Conservation (phyloP, 441 rosid genomes). For the Metrosideros polymorpha region DNA sequence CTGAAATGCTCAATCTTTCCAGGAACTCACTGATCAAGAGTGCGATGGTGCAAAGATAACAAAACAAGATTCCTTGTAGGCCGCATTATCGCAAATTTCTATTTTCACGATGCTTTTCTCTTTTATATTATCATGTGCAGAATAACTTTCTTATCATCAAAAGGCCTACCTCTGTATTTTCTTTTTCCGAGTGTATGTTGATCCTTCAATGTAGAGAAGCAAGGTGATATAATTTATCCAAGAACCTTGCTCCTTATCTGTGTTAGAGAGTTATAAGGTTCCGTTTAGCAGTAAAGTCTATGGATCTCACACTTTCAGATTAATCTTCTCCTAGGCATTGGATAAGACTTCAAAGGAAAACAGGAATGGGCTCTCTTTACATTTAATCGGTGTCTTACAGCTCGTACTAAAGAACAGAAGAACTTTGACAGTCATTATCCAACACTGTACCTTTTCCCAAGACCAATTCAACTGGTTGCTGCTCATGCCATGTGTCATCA, state of each 20-base stretch:
- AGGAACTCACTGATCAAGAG: not conserved
- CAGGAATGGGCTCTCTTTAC: not conserved
- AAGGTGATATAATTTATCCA: not conserved
- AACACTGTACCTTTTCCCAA: constrained; percentile 65
- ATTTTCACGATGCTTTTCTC: not conserved
- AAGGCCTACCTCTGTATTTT: not conserved
- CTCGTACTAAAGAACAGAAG: not conserved
- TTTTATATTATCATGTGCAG: not conserved
- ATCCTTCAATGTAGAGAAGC: not conserved
- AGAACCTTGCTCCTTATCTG: not conserved
- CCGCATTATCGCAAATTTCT: not conserved
- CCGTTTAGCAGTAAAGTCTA: not conserved
- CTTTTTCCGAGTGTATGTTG: not conserved
- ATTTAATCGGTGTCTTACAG: not conserved
- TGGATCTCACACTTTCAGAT: not conserved
- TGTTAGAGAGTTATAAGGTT: not conserved
- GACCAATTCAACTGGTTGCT: constrained; percentile 70
- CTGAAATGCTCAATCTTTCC: not conserved
- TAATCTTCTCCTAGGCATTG: not conserved
- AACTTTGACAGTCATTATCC: not conserved
- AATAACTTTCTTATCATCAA: not conserved
- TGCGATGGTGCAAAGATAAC: not conserved
- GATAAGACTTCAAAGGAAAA: not conserved
- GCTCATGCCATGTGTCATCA: constrained; percentile 88
- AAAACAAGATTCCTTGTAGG: not conserved